phyloP scores from a whole-genome alignment of 2,329 filamentous ascomycete species.

The Madurella fahalii region DNA sequence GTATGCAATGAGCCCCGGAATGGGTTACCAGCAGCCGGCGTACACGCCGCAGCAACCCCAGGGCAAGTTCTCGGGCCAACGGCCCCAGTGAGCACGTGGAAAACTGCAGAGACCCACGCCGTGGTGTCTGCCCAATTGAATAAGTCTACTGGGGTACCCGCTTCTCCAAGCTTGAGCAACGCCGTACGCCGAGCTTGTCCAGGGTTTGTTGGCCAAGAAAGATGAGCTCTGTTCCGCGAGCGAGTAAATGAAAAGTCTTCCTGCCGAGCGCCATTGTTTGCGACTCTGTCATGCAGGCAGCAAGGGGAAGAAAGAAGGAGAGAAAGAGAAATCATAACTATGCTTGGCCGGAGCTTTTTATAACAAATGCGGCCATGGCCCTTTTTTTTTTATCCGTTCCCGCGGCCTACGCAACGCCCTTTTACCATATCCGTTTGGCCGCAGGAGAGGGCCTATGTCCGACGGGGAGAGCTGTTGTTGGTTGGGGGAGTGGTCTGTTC shows the following conservation, averaged over 20 bases:
- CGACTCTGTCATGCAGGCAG: not conserved
- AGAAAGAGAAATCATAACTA: not conserved
- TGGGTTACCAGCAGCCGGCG: conserved; percentile 71
- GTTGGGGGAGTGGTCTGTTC: not conserved
- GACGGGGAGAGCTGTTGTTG: not conserved
- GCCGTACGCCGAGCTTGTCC: not conserved
- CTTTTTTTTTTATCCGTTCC: not conserved
- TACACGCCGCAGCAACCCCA: conserved; percentile 68
- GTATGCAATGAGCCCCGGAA: conserved; percentile 71
- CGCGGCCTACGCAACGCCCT: not conserved
- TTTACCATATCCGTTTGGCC: not conserved
- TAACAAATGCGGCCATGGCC: not conserved
- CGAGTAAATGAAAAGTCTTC: not conserved
- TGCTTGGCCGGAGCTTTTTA: not conserved
- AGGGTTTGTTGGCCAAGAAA: not conserved
- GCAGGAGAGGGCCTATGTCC: not conserved
- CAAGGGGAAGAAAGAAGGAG: not conserved
- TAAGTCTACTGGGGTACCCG: not conserved
- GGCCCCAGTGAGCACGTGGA: conserved; percentile 23
- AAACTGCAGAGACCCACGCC: not conserved
- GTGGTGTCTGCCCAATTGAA: not conserved
- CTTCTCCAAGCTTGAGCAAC: not conserved
- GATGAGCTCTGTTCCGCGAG: not conserved
- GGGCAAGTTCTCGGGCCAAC: conserved; percentile 55
- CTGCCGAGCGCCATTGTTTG: not conserved